Conservation (phyloP, 1,284 basidiomycete genomes). For the Papiliotrema nemorosa region DNA sequence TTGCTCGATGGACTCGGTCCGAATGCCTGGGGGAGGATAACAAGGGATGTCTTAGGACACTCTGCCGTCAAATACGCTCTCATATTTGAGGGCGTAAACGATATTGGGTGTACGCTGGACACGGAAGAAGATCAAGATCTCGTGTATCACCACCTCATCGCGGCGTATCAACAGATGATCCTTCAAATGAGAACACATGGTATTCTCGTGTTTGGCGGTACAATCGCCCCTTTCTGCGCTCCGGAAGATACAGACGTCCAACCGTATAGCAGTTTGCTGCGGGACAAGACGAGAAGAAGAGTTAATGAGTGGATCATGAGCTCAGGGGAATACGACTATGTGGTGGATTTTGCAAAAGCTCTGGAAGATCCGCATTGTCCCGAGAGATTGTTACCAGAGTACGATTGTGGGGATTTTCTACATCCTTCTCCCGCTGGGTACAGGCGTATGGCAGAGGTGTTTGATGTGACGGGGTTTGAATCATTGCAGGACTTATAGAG, state of each 20-base stretch:
- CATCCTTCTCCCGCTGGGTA: slow-evolving; percentile 55
- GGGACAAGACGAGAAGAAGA: slow-evolving; percentile 51
- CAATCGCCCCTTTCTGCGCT: slow-evolving; percentile 55
- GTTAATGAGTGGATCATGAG: slow-evolving; percentile 53
- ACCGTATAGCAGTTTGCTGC: slow-evolving; percentile 44
- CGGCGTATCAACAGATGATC: slow-evolving; percentile 53
- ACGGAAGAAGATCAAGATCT: slow-evolving; percentile 46
- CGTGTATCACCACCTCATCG: slow-evolving; percentile 52
- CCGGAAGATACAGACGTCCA: slow-evolving; percentile 37
- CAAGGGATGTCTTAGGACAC: slow-evolving; percentile 55
- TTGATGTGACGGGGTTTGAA: slow-evolving; percentile 10
- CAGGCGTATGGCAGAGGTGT: slow-evolving; percentile 48
- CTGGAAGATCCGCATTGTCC: slow-evolving; percentile 50
- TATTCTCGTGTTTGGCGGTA: slow-evolving; percentile 54
- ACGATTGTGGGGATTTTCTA: slow-evolving; percentile 54
- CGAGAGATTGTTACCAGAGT: slow-evolving; percentile 47
- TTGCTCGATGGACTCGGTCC: slow-evolving; percentile 55
- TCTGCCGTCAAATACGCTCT: slow-evolving; percentile 53
- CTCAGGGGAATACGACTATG: slow-evolving; percentile 53
- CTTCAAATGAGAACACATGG: slow-evolving; percentile 51
- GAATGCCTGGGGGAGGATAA: slow-evolving; percentile 53
- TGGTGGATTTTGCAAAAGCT: slow-evolving; percentile 55
- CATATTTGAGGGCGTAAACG: slow-evolving; percentile 58
- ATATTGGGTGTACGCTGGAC: slow-evolving; percentile 52
- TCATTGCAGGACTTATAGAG: too few relatives aligned